phyloP scores from a whole-genome alignment of 139 green algal genomes.

The Dunaliella primolecta region DNA sequence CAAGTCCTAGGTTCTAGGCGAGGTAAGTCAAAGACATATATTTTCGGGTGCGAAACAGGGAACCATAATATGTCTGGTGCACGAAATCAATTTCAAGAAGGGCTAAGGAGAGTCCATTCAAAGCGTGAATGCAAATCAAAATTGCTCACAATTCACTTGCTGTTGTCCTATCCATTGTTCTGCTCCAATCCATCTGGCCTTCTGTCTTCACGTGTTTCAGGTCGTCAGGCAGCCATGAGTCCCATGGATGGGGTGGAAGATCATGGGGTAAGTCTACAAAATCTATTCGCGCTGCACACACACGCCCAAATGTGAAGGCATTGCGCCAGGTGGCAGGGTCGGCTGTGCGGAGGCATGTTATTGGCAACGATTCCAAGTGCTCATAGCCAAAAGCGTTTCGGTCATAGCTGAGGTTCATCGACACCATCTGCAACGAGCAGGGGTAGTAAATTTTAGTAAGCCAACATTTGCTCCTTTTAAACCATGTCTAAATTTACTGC shows the following conservation, averaged over 20 bases:
- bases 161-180: background rate
- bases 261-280: background rate
- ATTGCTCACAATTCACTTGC: too few species aligned
- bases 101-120: too few species aligned
- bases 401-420: constrained; percentile 29
- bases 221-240: constrained; percentile 16
- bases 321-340: constrained; percentile 9
- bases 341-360: constrained; percentile 18
- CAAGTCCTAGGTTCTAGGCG: too few species aligned
- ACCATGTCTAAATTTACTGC: background rate
- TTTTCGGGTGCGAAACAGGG: too few species aligned
- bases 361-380: background rate
- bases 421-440: constrained; percentile 21
- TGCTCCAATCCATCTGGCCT: background rate
- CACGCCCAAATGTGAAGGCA: constrained; percentile 20
- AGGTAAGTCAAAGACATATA: too few species aligned
- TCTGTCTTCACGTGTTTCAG: background rate
- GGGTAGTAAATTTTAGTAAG: background rate
- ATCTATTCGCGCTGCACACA: constrained; percentile 21
- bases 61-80: too few species aligned
- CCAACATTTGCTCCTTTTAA: background rate
- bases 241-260: constrained; percentile 26
- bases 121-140: too few species aligned
- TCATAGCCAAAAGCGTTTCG: constrained; percentile 2
- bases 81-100: too few species aligned